Conservation (phyloP, 1,284 basidiomycete genomes). For the Hortiboletus rubellus region DNA sequence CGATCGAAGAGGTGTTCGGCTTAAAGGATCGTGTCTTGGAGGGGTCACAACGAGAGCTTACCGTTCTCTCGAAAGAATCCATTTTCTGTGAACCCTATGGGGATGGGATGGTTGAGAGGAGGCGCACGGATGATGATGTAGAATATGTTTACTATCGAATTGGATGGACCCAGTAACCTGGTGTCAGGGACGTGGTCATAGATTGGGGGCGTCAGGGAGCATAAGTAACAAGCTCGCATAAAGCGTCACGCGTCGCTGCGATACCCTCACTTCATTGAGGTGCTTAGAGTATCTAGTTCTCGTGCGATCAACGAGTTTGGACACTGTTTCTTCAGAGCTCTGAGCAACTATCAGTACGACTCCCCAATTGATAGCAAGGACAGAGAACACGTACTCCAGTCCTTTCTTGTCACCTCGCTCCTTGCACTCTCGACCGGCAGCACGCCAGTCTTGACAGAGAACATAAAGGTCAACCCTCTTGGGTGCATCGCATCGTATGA, state of each 20-base stretch:
- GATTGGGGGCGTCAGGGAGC: not conserved
- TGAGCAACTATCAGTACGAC: constrained; percentile 32
- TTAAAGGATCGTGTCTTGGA: constrained; percentile 6
- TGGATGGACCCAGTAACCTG: constrained; percentile 45
- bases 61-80: constrained; percentile 50
- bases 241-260: not conserved
- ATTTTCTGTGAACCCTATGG: constrained; percentile 55
- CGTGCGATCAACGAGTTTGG: constrained; percentile 78
- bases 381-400: constrained; percentile 63
- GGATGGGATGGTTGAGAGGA: constrained; percentile 19
- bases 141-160: constrained; percentile 68
- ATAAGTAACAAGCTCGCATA: not conserved
- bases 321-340: constrained; percentile 66
- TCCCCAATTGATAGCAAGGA: not conserved
- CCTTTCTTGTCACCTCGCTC: constrained; percentile 80
- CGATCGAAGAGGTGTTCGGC: constrained; percentile 58
- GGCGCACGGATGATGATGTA: constrained; percentile 44
- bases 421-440: constrained; percentile 85
- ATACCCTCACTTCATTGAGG: constrained; percentile 58
- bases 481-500: constrained; percentile 81
- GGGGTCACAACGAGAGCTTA: constrained; percentile 33
- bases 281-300: constrained; percentile 71
- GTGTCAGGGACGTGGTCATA: not conserved
- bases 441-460: constrained; percentile 84
- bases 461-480: constrained; percentile 84